Evolutionary conservation across 768 basidiomycete genomes (phyloP).

Genomic region (Tubosaeta sp.): DNA sequence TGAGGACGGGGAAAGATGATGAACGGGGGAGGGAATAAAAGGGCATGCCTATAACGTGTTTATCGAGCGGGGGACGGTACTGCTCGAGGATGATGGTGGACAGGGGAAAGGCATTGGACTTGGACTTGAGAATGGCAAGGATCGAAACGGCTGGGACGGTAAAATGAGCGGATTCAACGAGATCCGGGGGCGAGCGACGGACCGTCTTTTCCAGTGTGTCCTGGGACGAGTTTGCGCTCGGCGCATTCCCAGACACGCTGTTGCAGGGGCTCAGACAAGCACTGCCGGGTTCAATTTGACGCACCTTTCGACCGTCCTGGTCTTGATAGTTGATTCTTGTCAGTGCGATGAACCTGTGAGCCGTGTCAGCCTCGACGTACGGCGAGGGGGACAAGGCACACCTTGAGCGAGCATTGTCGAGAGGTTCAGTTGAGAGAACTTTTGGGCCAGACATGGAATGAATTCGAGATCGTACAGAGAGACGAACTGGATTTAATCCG

Average conservation of each 20-base stretch:
- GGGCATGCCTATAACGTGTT: slow-evolving; percentile 62
- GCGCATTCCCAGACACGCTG: slow-evolving; percentile 90
- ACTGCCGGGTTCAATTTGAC: neutral
- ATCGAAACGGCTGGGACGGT: slow-evolving; percentile 69
- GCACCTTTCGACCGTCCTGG: slow-evolving; percentile 68
- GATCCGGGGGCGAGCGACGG: slow-evolving; percentile 3
- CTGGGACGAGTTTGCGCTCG: slow-evolving; percentile 78
- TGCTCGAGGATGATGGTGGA: slow-evolving; percentile 89
- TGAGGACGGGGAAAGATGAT: neutral
- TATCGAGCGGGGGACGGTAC: slow-evolving; percentile 83
- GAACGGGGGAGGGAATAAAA: no score
- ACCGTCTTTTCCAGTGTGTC: slow-evolving; percentile 80
- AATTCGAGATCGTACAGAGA: neutral
- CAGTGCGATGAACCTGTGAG: slow-evolving; percentile 74
- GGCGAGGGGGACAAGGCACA: slow-evolving; percentile 22
- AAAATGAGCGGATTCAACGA: neutral
- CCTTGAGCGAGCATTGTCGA: slow-evolving; percentile 58
- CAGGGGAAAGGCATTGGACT: slow-evolving; percentile 61
- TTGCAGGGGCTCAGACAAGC: neutral
- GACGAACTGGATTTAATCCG: neutral
- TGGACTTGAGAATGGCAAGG: slow-evolving; percentile 74
- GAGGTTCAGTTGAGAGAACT: slow-evolving; percentile 48
- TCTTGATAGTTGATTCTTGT: slow-evolving; percentile 81
- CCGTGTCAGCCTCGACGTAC: neutral
- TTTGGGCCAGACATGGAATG: slow-evolving; percentile 39